Conservation (phyloP, 1,284 basidiomycete genomes). For the Leucoagaricus sp. region DNA sequence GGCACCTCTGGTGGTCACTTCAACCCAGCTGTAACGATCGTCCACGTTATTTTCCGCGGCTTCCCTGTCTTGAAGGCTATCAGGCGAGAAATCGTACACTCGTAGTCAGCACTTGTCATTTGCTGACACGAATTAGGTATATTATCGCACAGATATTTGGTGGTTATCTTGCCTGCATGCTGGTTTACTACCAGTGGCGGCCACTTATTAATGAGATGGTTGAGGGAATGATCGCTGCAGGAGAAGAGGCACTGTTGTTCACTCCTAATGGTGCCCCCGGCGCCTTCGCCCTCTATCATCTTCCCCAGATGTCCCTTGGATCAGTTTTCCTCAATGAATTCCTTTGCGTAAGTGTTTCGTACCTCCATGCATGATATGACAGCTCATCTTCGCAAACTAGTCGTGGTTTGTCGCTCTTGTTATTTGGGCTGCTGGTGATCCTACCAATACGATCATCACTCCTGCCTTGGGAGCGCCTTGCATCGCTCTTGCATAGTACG, state of each 20-base stretch:
- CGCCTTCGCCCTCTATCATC: conserved; percentile 54
- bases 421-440: conserved; percentile 62
- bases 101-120: too few species aligned
- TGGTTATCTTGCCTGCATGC: conserved; percentile 57
- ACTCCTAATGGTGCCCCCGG: conserved; percentile 64
- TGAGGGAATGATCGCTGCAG: conserved; percentile 41
- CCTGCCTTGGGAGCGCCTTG: conserved; percentile 53
- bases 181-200: conserved; percentile 66
- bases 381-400: conserved; percentile 32
- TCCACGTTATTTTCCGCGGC: conserved; percentile 50
- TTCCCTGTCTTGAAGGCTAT: conserved; percentile 57
- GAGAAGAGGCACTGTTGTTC: conserved; percentile 49
- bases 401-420: conserved; percentile 64
- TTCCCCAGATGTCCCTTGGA: conserved; percentile 50
- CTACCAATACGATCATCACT: conserved; percentile 60
- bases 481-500: conserved; percentile 57
- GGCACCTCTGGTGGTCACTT: conserved; percentile 67
- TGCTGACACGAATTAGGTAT: conserved; percentile 42
- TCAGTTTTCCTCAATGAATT: conserved; percentile 68
- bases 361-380: not conserved
- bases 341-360: conserved; percentile 46
- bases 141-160: conserved; percentile 65
- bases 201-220: conserved; percentile 49
- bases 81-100: conserved; percentile 37
- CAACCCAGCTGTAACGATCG: conserved; percentile 61